Evolutionary conservation across 768 basidiomycete genomes (phyloP).

Genomic region (Lentinula raphanica): DNA sequence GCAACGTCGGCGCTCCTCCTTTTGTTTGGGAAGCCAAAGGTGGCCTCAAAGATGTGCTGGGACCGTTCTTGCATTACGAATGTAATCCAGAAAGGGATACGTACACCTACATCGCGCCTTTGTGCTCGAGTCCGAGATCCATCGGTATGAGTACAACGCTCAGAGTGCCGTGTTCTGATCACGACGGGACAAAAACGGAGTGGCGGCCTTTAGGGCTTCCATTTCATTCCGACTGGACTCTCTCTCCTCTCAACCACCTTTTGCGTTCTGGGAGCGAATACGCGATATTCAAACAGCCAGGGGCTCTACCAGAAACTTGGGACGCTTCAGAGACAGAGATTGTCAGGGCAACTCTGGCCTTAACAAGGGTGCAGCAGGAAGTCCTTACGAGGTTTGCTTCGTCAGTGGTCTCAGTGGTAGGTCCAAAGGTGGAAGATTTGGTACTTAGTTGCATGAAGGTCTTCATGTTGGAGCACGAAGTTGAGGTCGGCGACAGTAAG

Average conservation of each 20-base stretch:
- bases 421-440: conserved; percentile 46
- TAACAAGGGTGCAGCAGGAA: conserved; percentile 48
- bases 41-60: conserved; percentile 39
- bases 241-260: conserved; percentile 69
- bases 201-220: conserved; percentile 37
- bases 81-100: conserved; percentile 28
- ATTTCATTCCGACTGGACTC: conserved; percentile 58
- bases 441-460: conserved; percentile 86
- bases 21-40: conserved; percentile 43
- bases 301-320: conserved; percentile 62
- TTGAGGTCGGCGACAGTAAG: conserved; percentile 19
- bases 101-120: conserved; percentile 39
- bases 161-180: conserved; percentile 26
- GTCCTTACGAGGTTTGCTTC: conserved; percentile 29
- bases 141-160: conserved; percentile 56
- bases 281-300: conserved; percentile 49
- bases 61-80: conserved; percentile 55
- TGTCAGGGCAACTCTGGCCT: conserved; percentile 59
- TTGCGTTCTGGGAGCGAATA: conserved; percentile 69
- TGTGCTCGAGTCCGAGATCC: conserved; percentile 45
- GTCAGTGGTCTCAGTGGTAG: conserved; percentile 11
- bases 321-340: conserved; percentile 76
- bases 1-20: conserved; percentile 25
- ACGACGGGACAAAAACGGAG: conserved; percentile 4
- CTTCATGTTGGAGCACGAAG: conserved; percentile 92